phyloP scores from a whole-genome alignment of 2,329 filamentous ascomycete species.

The Ophiostoma fasciatum region DNA sequence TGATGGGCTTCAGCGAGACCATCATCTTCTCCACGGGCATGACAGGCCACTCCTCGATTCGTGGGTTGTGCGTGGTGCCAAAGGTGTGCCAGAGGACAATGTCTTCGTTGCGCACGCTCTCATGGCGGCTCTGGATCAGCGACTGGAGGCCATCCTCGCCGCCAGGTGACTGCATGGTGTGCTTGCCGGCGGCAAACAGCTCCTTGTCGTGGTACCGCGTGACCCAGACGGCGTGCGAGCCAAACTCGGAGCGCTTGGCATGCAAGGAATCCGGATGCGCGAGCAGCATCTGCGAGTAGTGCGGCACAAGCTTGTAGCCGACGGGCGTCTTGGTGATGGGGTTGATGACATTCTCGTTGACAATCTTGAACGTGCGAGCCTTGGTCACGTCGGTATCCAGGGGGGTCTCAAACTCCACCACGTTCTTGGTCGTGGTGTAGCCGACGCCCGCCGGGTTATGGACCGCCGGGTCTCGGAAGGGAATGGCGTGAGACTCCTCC shows the following conservation, averaged over 20 bases:
- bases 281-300: conserved; percentile 29
- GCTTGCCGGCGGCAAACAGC: conserved; percentile 25
- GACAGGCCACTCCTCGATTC: conserved; percentile 52
- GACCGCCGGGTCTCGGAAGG: conserved; percentile 16
- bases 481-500: conserved; percentile 25
- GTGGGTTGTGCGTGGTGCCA: conserved; percentile 48
- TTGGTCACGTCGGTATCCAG: conserved; percentile 30
- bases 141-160: background rate
- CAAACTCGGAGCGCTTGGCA: conserved; percentile 26
- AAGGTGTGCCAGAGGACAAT: conserved; percentile 47
- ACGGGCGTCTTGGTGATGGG: conserved; percentile 26
- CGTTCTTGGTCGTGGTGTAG: conserved; percentile 25
- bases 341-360: conserved; percentile 29
- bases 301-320: conserved; percentile 28
- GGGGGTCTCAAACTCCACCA: conserved; percentile 27
- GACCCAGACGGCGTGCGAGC: conserved; percentile 27
- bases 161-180: conserved; percentile 20
- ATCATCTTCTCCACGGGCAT: conserved; percentile 39
- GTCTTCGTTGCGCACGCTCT: conserved; percentile 29
- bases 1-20: conserved; percentile 6
- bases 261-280: conserved; percentile 24
- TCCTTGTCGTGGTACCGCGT: conserved; percentile 28
- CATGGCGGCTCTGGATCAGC: background rate
- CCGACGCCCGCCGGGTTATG: conserved; percentile 37
- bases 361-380: conserved; percentile 32